phyloP scores from a whole-genome alignment of 169 alveolate genomes.

The Plasmodium gallinaceum region DNA sequence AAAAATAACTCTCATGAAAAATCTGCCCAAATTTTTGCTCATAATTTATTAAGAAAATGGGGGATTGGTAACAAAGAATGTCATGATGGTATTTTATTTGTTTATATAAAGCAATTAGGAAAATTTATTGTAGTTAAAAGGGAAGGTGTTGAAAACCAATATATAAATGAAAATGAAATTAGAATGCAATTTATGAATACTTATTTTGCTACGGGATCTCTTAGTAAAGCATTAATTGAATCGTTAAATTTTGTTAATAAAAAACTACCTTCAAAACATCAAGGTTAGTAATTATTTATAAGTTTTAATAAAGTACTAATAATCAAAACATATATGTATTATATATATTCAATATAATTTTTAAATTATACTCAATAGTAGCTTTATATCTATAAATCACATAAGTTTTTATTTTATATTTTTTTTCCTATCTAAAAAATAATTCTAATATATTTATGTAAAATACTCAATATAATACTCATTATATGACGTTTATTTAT shows the following conservation, averaged over 20 bases:
- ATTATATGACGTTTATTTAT: background rate
- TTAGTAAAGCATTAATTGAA: slow-evolving; percentile 60
- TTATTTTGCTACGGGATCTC: slow-evolving; percentile 70
- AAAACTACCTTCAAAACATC: slow-evolving; percentile 61
- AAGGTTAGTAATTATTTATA: slow-evolving; percentile 37
- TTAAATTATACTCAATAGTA: too few species aligned
- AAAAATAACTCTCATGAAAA: slow-evolving; percentile 54
- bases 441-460: too few species aligned
- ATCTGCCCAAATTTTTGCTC: slow-evolving; percentile 28
- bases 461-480: too few species aligned
- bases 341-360: background rate
- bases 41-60: slow-evolving; percentile 72
- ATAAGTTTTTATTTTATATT: too few species aligned
- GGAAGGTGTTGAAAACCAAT: slow-evolving; percentile 76
- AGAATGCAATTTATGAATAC: slow-evolving; percentile 44
- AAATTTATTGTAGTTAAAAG: slow-evolving; percentile 55
- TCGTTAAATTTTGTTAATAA: slow-evolving; percentile 40
- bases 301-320: background rate
- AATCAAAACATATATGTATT: background rate
- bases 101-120: slow-evolving; percentile 58
- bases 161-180: slow-evolving; percentile 47
- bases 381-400: too few species aligned
- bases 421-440: too few species aligned
- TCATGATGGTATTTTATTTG: slow-evolving; percentile 74
- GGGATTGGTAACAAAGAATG: slow-evolving; percentile 74